A percentile compares a stretch with the other conserved stretches of the same genome.
These are phyloP conservation scores for Diaporthe sp. DNA, from an alignment of 2,329 filamentous ascomycete genomes.

Conservation along the genomic window DNA sequence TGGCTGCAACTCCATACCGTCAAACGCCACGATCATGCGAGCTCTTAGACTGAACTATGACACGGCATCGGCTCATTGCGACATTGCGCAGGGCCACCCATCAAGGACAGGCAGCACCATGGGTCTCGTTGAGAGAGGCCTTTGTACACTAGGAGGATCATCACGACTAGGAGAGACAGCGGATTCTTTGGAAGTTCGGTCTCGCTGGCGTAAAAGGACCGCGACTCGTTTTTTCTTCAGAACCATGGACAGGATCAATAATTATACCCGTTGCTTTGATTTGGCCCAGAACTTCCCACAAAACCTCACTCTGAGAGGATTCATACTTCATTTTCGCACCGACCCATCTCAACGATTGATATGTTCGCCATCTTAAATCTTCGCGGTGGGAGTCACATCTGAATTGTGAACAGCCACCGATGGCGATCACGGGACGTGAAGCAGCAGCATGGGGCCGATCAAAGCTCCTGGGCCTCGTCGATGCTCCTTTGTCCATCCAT, in stretches of 20 bases:
- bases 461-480: background rate
- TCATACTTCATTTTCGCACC: background rate
- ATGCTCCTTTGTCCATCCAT: background rate
- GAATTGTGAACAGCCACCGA: background rate
- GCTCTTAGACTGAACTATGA: background rate
- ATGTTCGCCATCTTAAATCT: background rate
- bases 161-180: constrained; percentile 11
- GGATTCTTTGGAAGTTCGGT: background rate
- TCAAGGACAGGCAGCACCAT: background rate
- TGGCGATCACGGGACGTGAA: too few relatives aligned
- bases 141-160: constrained; percentile 32
- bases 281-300: background rate
- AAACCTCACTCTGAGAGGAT: background rate
- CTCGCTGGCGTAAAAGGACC: constrained; percentile 31
- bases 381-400: background rate
- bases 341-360: background rate
- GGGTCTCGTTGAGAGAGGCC: background rate
- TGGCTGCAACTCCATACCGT: background rate
- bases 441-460: background rate
- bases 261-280: constrained; percentile 32
- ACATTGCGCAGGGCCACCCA: background rate
- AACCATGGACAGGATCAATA: constrained; percentile 33
- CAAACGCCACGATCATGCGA: background rate
- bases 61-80: background rate
- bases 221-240: constrained; percentile 15